Conservation (phyloP, 169 alveolate species). For the Cryptosporidium canis region DNA sequence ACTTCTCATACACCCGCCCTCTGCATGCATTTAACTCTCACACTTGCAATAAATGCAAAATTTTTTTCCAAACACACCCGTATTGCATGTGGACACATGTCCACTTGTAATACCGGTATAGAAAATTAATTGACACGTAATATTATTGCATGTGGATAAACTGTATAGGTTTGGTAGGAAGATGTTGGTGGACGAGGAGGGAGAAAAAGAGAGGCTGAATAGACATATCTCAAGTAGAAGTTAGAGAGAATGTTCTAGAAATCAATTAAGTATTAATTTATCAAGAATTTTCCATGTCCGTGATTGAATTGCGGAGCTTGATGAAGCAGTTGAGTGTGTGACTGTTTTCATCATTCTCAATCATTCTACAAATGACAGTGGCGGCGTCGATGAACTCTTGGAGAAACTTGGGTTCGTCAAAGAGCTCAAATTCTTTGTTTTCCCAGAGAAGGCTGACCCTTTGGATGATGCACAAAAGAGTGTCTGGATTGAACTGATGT, state of each 20-base stretch:
- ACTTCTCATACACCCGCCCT: too few species aligned
- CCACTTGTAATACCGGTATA: neutral
- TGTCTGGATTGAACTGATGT: constrained; percentile 27
- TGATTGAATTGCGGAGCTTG: constrained; percentile 50
- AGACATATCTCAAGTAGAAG: neutral
- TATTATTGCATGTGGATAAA: neutral
- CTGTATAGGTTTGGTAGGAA: neutral
- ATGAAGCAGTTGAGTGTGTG: neutral
- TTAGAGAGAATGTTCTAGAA: neutral
- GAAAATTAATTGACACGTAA: neutral
- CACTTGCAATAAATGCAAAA: too few species aligned
- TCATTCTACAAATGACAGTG: constrained; percentile 23
- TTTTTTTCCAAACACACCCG: too few species aligned
- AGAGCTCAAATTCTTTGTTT: constrained; percentile 55
- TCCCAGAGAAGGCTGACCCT: constrained; percentile 68
- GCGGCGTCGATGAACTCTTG: constrained; percentile 64
- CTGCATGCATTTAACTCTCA: too few species aligned
- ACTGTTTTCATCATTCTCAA: constrained; percentile 3
- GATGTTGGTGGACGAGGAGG: neutral
- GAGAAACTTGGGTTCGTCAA: constrained; percentile 28
- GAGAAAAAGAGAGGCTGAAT: neutral
- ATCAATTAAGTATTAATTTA: neutral
- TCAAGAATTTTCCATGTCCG: too few species aligned
- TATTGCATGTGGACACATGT: constrained; percentile 1
- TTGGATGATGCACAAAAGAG: constrained; percentile 25